These are phyloP conservation scores for Astrothelium subdiscretum DNA, from an alignment of 495 filamentous ascomycete species.

Conservation along the genomic window DNA sequence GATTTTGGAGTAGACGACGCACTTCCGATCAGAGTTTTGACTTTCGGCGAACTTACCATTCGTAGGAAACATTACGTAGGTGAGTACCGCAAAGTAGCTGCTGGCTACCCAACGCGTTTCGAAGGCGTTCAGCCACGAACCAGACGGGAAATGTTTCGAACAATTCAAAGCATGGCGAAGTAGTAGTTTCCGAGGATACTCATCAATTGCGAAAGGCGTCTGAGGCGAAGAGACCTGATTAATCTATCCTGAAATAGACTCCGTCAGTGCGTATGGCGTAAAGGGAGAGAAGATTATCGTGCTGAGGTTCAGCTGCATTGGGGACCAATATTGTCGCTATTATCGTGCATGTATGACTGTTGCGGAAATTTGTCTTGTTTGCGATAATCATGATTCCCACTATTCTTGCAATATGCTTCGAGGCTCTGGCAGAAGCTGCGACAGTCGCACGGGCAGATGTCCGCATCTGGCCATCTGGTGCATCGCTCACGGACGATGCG, in stretches of 20 bases:
- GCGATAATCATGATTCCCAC: not conserved
- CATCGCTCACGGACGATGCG: not conserved
- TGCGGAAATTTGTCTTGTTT: not conserved
- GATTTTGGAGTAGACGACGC: not conserved
- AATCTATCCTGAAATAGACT: not conserved
- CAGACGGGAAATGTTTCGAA: not conserved
- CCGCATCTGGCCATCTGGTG: not conserved
- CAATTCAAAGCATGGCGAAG: not conserved
- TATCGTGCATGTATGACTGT: not conserved
- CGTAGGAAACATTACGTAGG: not conserved
- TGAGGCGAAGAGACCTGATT: not conserved
- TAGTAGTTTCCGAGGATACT: not conserved
- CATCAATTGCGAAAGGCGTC: not conserved
- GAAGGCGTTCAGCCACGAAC: not conserved
- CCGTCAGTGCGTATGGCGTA: not conserved
- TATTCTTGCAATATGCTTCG: not conserved
- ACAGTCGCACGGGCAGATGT: not conserved
- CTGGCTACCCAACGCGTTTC: not conserved
- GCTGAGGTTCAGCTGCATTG: not conserved
- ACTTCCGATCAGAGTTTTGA: not conserved
- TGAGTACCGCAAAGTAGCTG: no score
- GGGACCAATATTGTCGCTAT: not conserved
- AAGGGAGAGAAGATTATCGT: not conserved
- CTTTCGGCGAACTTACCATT: not conserved
- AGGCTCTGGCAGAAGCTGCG: slow-evolving; percentile 1